A percentile compares a stretch with the other conserved stretches of the same genome.
Evolutionary conservation across 441 rosid genomes (phyloP).

Genomic region (Rhodomyrtus psidioides): DNA sequence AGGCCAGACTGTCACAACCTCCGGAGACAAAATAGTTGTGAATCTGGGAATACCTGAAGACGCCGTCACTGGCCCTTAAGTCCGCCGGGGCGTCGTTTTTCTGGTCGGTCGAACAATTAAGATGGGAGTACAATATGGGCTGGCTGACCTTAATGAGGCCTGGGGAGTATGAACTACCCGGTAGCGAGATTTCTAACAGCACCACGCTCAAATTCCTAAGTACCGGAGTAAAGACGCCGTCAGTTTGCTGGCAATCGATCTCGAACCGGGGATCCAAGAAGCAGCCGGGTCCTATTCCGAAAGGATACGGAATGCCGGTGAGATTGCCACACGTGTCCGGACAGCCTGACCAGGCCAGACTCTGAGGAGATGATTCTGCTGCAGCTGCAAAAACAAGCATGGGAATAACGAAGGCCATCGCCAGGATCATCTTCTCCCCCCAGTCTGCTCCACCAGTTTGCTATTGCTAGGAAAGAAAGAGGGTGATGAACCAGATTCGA

Average conservation of each 20-base stretch:
- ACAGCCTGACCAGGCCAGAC: not conserved
- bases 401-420: not conserved
- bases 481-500: too few relatives aligned
- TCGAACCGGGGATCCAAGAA: not conserved
- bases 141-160: not conserved
- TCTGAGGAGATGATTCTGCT: not conserved
- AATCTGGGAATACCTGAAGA: not conserved
- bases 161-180: not conserved
- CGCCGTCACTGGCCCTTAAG: not conserved
- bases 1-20: not conserved
- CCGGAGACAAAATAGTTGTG: not conserved
- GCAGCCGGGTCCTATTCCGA: not conserved
- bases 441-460: not conserved
- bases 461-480: not conserved
- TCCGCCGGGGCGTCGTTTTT: not conserved
- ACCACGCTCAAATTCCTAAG: not conserved
- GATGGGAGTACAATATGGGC: not conserved
- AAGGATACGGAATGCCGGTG: not conserved
- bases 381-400: not conserved
- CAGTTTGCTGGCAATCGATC: not conserved
- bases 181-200: not conserved
- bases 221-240: not conserved
- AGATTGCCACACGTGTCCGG: fast-evolving
- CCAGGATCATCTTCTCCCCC: not conserved
- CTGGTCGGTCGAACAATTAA: not conserved